A percentile compares a stretch with the other conserved stretches of the same genome.
These are phyloP conservation scores for Capsaspora owczarzaki DNA, from an alignment of 78 protist species.

Conservation along the genomic window DNA sequence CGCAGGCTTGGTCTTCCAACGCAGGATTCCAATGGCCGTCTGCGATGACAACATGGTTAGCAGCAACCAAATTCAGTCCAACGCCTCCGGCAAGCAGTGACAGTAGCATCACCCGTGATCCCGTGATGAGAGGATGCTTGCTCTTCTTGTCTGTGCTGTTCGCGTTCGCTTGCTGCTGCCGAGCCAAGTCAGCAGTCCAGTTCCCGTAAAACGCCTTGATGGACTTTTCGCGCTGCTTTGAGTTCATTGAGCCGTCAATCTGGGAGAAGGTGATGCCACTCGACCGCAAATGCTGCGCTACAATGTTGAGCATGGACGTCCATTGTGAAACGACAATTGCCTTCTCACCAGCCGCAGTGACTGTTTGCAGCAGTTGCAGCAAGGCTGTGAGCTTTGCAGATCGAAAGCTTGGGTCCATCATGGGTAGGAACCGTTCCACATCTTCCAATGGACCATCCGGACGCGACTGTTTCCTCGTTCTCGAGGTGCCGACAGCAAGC, in stretches of 20 bases:
- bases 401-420: neutral
- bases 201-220: conserved; percentile 36
- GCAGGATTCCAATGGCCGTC: conserved; percentile 42
- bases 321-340: neutral
- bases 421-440: neutral
- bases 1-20: conserved; percentile 86
- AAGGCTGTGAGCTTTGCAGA: neutral
- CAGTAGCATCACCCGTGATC: conserved; percentile 29
- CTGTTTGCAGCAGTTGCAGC: neutral
- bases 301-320: conserved; percentile 3
- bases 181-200: neutral
- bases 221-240: conserved; percentile 28
- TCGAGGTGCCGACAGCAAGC: too few relatives aligned
- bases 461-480: neutral
- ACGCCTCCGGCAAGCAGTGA: conserved; percentile 83
- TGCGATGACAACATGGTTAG: conserved; percentile 52
- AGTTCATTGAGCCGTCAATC: conserved; percentile 41
- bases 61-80: conserved; percentile 81
- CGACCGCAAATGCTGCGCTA: neutral
- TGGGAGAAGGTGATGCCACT: neutral
- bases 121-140: too few relatives aligned
- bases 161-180: neutral
- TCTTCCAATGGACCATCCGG: neutral
- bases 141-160: too few relatives aligned
- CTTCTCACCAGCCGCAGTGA: neutral